A percentile compares a stretch with the other conserved stretches of the same genome.
These are phyloP conservation scores for Theileria equi DNA, from an alignment of 169 alveolate species.

Conservation along the genomic window DNA sequence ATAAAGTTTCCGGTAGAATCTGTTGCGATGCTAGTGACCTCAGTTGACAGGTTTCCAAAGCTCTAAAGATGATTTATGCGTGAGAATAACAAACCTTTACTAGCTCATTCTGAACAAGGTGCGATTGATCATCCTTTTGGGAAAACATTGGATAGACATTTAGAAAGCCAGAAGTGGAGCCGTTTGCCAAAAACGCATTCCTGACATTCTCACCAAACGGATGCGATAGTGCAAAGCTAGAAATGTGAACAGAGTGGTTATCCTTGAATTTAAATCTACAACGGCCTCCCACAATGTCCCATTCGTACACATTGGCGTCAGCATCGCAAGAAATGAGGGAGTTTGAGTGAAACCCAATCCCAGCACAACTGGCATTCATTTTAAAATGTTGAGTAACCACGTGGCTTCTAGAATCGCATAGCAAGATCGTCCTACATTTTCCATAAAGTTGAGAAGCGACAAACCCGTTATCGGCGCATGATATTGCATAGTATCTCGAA, in stretches of 20 bases:
- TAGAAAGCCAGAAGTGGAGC: slow-evolving; percentile 50
- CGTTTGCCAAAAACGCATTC: slow-evolving; percentile 14
- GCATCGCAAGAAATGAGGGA: slow-evolving; percentile 43
- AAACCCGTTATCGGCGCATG: slow-evolving; percentile 41
- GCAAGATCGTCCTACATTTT: slow-evolving; percentile 8
- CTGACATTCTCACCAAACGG: slow-evolving; percentile 11
- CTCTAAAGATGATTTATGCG: slow-evolving; percentile 20
- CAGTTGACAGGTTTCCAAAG: slow-evolving; percentile 59
- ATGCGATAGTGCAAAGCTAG: slow-evolving; percentile 20
- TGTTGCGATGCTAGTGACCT: slow-evolving; percentile 24
- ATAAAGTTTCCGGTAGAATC: slow-evolving; percentile 30
- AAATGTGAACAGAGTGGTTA: slow-evolving; percentile 34
- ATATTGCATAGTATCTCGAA: slow-evolving; percentile 4
- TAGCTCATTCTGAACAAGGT: background rate
- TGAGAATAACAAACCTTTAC: background rate
- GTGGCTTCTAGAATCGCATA: slow-evolving; percentile 40
- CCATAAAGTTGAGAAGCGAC: background rate
- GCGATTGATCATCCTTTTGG: background rate
- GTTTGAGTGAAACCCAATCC: slow-evolving; percentile 46
- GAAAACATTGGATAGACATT: slow-evolving; percentile 24
- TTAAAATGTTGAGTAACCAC: slow-evolving; percentile 48
- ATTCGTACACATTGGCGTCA: slow-evolving; percentile 58
- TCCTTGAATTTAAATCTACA: slow-evolving; percentile 49
- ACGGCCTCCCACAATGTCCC: slow-evolving; percentile 48
- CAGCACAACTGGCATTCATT: slow-evolving; percentile 45